phyloP scores from a whole-genome alignment of 2,329 filamentous ascomycete genomes.

The Pestalotiopsis fici region DNA sequence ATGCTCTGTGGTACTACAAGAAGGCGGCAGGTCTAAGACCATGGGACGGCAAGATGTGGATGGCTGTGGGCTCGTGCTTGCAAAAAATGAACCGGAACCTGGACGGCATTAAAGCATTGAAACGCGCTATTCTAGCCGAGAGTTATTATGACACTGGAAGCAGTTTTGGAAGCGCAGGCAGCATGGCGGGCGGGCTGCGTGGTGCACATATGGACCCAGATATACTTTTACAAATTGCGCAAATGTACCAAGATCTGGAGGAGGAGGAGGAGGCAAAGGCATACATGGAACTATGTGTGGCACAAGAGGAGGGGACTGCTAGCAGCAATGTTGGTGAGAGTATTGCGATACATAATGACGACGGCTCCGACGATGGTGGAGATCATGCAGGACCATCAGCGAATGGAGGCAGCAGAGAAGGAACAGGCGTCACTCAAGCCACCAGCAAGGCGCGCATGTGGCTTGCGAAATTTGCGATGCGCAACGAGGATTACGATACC shows the following conservation, averaged over 20 bases:
- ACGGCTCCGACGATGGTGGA: slow-evolving; percentile 38
- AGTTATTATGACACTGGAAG: slow-evolving; percentile 76
- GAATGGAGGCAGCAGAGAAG: slow-evolving; percentile 33
- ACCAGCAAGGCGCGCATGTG: slow-evolving; percentile 93
- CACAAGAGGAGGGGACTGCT: slow-evolving; percentile 79
- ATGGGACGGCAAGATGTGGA: slow-evolving; percentile 99
- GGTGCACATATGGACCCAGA: slow-evolving; percentile 79
- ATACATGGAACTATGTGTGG: slow-evolving; percentile 95
- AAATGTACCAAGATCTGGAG: slow-evolving; percentile 80
- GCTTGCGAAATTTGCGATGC: slow-evolving; percentile 83
- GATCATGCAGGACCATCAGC: slow-evolving; percentile 32
- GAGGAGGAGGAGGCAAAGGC: slow-evolving; percentile 79
- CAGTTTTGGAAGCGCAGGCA: slow-evolving; percentile 50
- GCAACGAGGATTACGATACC: slow-evolving; percentile 71
- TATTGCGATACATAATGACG: slow-evolving; percentile 56
- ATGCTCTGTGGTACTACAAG: slow-evolving; percentile 97
- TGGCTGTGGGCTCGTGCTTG: slow-evolving; percentile 89
- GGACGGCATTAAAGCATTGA: slow-evolving; percentile 95
- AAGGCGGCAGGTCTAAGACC: slow-evolving; percentile 90
- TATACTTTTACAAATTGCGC: slow-evolving; percentile 84
- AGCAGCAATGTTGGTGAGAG: slow-evolving; percentile 45
- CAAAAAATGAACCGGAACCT: slow-evolving; percentile 83
- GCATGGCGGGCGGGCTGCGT: slow-evolving; percentile 44
- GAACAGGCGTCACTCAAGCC: slow-evolving; percentile 85
- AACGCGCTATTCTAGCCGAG: slow-evolving; percentile 85